Percentiles rank a stretch among this genome's conserved stretches.
Conservation (phyloP, 2,329 filamentous ascomycete species). For the Fusarium tupiense region DNA sequence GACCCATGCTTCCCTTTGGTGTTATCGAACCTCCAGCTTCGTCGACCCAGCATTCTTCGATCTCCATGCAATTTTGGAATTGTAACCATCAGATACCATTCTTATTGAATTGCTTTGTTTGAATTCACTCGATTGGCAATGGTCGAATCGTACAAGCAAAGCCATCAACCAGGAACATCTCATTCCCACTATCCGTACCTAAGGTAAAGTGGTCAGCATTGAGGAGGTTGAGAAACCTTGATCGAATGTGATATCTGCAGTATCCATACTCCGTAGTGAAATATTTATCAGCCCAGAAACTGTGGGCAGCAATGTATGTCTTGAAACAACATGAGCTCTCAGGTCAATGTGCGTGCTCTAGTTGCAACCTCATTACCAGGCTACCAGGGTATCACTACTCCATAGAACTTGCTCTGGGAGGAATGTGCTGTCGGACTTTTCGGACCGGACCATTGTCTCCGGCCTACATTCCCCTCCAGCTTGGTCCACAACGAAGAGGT, state of each 20-base stretch:
- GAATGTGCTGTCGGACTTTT: constrained; percentile 1
- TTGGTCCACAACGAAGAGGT: background rate
- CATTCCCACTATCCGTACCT: background rate
- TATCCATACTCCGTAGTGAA: background rate
- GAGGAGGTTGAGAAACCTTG: constrained; percentile 3
- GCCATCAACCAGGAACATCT: background rate
- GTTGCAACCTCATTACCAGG: background rate
- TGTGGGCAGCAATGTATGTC: background rate
- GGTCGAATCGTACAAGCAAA: background rate
- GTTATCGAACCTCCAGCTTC: constrained; percentile 1
- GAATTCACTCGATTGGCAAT: background rate
- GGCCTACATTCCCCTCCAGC: constrained; percentile 13
- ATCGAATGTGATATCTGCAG: constrained; percentile 4
- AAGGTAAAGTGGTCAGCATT: background rate
- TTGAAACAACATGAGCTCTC: background rate
- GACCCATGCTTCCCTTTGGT: constrained; percentile 1
- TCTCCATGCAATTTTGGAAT: constrained; percentile 3
- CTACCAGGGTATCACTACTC: background rate
- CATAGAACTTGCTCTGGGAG: background rate
- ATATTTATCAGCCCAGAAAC: background rate
- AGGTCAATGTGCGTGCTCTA: background rate
- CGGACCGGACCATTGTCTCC: constrained; percentile 27
- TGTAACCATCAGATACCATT: background rate
- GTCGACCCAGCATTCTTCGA: constrained; percentile 7
- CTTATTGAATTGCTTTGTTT: background rate